Conservation (phyloP, 1,139 yeast genomes). For the Wickerhamiella pararugosa region DNA sequence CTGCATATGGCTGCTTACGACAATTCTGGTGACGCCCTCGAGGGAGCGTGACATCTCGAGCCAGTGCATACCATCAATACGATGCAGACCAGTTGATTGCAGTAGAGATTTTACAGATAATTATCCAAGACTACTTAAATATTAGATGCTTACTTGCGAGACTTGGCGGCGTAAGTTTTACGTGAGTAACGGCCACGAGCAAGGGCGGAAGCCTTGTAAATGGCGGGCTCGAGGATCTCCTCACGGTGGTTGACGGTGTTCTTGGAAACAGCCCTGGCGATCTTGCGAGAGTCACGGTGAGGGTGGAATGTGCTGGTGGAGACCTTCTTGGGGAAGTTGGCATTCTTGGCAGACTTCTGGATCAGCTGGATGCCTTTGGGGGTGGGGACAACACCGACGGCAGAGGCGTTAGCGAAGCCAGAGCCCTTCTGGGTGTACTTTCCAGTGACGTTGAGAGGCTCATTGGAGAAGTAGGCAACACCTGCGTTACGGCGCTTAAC, state of each 20-base stretch:
- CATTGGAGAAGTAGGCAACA: slow-evolving; percentile 32
- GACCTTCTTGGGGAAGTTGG: slow-evolving; percentile 31
- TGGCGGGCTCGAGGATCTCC: slow-evolving; percentile 33
- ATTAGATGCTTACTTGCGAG: background rate
- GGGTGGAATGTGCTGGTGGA: slow-evolving; percentile 28
- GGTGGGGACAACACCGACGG: slow-evolving; percentile 30
- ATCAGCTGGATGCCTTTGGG: slow-evolving; percentile 28
- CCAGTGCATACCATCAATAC: too few relatives aligned
- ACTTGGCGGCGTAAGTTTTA: slow-evolving; percentile 24
- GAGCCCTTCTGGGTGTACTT: slow-evolving; percentile 32
- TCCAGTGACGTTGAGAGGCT: slow-evolving; percentile 35
- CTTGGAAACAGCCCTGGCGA: slow-evolving; percentile 33
- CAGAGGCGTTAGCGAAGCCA: slow-evolving; percentile 35
- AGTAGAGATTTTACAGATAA: too few relatives aligned
- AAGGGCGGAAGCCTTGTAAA: slow-evolving; percentile 32
- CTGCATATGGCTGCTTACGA: too few relatives aligned
- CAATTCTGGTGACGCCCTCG: too few relatives aligned
- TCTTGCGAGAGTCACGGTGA: slow-evolving; percentile 30
- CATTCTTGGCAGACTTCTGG: slow-evolving; percentile 29
- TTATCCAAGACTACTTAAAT: background rate
- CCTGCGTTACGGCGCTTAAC: slow-evolving; percentile 31
- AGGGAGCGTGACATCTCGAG: too few relatives aligned
- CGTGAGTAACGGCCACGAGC: slow-evolving; percentile 27
- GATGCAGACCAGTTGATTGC: too few relatives aligned
- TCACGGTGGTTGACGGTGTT: slow-evolving; percentile 33